Base-by-base conservation (phyloP, 2,329 filamentous ascomycete species). In the Fusarium virguliforme region DNA sequence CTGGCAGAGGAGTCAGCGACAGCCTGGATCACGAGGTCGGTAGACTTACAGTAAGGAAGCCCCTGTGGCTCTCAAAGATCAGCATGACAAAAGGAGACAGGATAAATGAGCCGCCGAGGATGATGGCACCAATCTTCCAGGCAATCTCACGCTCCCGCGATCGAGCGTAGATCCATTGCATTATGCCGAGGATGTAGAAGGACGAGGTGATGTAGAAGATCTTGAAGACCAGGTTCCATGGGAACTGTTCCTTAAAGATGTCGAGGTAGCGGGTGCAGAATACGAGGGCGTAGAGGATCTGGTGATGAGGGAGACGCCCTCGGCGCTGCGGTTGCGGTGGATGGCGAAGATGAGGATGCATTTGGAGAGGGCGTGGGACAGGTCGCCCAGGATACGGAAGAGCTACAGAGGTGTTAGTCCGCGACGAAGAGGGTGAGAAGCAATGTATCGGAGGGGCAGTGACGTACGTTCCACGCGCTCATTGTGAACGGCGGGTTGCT, bases 281-380 rank as follows among this genome's bases (percentile, higher is more conserved):
- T 64, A 98, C 95, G 70, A 92, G 80, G 61, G 91, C 90, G 83
- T 98, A 98, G 72, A 98, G 90, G 62, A 91, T 87, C 82, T 98
- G 95, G 93, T 97, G 76, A 98, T 93, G 78, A 97, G 90, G 26
- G 94, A 97, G 67, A 98, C 92, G 65, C 95, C 94, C 86, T 97
- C 94, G 53, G 94, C 92, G 80, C 92, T 96, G 78, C 89, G 89
- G 79, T 98, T 97, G 73, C 89, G 89, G 82, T 97, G 94, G 76
- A 98, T 97, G 61, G 94, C 91, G 84, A 91, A 93, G 83, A 98
- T 94, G 75, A 98, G 87, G 78, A 98, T 96, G 80, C 91, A 90
- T 87, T 97, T 98, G 63, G 94, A 96, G 54, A 90, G 85, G 50
- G 94, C 89, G 80, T 98, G 95, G 76, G 92, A 94, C 75, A 95